Evolutionary conservation across 2,329 filamentous ascomycete species (phyloP).

Genomic region (Cercospora citrullina): DNA sequence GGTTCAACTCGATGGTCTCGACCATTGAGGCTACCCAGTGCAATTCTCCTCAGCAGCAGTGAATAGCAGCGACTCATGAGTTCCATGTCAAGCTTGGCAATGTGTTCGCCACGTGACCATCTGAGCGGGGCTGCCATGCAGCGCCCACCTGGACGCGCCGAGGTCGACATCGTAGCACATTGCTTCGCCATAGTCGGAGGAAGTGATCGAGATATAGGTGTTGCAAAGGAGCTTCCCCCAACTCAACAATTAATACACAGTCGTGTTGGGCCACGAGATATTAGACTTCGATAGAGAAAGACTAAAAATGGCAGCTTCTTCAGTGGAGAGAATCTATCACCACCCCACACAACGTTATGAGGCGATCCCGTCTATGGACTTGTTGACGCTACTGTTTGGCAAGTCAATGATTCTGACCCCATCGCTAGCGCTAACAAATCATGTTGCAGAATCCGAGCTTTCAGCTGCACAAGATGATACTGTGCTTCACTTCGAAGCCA

Average conservation of each 20-base stretch:
- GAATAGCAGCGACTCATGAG: neutral
- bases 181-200: neutral
- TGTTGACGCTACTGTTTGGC: slow-evolving; percentile 48
- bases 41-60: neutral
- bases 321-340: slow-evolving; percentile 28
- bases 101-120: neutral
- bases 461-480: slow-evolving; percentile 50
- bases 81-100: slow-evolving; percentile 2
- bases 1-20: slow-evolving; percentile 78
- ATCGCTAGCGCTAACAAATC: neutral
- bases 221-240: neutral
- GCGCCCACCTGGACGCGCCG: neutral
- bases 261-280: neutral
- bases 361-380: slow-evolving; percentile 41
- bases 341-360: slow-evolving; percentile 29
- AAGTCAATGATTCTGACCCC: slow-evolving; percentile 3
- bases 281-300: neutral
- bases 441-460: slow-evolving; percentile 29
- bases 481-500: slow-evolving; percentile 58
- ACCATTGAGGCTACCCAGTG: slow-evolving; percentile 27
- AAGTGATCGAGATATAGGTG: neutral
- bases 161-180: slow-evolving; percentile 6
- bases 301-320: slow-evolving; percentile 19
- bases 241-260: neutral
- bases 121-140: slow-evolving; percentile 12